phyloP scores from a whole-genome alignment of 495 filamentous ascomycete genomes.

The Xylaria telfairii region DNA sequence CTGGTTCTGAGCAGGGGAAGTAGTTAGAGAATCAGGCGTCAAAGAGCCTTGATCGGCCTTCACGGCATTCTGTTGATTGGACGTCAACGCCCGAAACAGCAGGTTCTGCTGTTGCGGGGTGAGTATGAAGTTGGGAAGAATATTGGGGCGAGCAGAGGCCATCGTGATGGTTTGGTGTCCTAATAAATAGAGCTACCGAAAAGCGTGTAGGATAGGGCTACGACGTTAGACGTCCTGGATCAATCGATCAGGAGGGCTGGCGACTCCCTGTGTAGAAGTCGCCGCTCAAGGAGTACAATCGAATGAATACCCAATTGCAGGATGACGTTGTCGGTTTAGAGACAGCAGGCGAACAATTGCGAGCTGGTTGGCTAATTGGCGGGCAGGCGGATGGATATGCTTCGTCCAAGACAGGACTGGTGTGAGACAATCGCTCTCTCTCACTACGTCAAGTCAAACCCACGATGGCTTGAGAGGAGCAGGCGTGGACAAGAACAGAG shows the following conservation, averaged over 20 bases:
- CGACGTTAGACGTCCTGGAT: background rate
- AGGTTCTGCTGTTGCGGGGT: conserved; percentile 88
- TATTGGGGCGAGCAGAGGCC: conserved; percentile 49
- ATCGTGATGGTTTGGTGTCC: conserved; percentile 44
- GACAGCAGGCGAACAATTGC: conserved; percentile 4
- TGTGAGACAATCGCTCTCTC: background rate
- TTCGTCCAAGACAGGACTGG: background rate
- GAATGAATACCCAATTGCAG: conserved; percentile 14
- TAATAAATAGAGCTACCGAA: background rate
- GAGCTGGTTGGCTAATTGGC: background rate
- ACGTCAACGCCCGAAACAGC: conserved; percentile 84
- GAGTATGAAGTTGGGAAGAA: conserved; percentile 59
- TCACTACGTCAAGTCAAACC: conserved; percentile 20
- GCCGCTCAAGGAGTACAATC: conserved; percentile 13
- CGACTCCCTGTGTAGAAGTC: conserved; percentile 21
- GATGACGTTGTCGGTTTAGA: background rate
- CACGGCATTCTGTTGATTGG: conserved; percentile 60
- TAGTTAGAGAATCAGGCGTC: conserved; percentile 60
- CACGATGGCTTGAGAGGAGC: conserved; percentile 18
- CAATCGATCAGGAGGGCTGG: background rate
- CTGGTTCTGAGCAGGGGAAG: conserved; percentile 54
- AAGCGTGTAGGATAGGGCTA: background rate
- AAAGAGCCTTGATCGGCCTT: conserved; percentile 49
- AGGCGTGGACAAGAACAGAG: conserved; percentile 24
- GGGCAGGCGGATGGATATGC: background rate